Evolutionary conservation across 805 yeast genomes (phyloP).

Genomic region (Tetrapisispora arboricola): DNA sequence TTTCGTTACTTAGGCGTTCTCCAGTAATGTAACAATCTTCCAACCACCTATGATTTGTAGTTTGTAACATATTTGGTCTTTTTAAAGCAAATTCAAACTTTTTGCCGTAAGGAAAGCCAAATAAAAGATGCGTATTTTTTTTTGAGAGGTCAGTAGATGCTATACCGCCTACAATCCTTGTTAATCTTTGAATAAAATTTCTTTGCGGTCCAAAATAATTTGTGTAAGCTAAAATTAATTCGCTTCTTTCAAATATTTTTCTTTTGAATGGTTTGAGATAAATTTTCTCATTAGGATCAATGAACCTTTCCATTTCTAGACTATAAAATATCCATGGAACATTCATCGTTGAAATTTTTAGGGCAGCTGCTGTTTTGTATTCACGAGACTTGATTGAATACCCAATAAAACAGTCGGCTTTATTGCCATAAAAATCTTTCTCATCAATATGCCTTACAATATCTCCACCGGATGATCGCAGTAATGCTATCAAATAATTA

Average conservation of each 20-base stretch:
- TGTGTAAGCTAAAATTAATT: constrained; percentile 55
- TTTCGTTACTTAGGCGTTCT: constrained; percentile 7
- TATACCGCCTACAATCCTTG: constrained; percentile 60
- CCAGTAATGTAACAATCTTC: constrained; percentile 54
- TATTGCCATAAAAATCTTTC: constrained; percentile 6
- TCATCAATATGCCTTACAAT: constrained; percentile 3
- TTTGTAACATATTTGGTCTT: constrained; percentile 42
- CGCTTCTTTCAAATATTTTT: constrained; percentile 41
- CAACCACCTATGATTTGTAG: constrained; percentile 79
- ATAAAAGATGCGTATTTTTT: constrained; percentile 61
- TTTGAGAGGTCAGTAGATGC: constrained; percentile 58
- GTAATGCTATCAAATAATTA: not conserved
- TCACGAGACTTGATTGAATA: constrained; percentile 49
- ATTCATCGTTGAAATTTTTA: constrained; percentile 44
- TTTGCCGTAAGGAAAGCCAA: constrained; percentile 57
- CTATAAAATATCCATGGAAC: constrained; percentile 68
- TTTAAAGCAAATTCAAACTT: constrained; percentile 64
- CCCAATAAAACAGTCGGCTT: constrained; percentile 49
- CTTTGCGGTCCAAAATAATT: constrained; percentile 84
- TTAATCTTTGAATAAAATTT: constrained; percentile 52
- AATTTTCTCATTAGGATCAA: constrained; percentile 43
- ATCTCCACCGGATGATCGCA: not conserved
- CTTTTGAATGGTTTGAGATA: constrained; percentile 58
- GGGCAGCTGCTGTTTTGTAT: constrained; percentile 37
- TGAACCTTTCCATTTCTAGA: constrained; percentile 45